Evolutionary conservation across 2,329 filamentous ascomycete genomes (phyloP).

Genomic region (Cladosporium colombiae): DNA sequence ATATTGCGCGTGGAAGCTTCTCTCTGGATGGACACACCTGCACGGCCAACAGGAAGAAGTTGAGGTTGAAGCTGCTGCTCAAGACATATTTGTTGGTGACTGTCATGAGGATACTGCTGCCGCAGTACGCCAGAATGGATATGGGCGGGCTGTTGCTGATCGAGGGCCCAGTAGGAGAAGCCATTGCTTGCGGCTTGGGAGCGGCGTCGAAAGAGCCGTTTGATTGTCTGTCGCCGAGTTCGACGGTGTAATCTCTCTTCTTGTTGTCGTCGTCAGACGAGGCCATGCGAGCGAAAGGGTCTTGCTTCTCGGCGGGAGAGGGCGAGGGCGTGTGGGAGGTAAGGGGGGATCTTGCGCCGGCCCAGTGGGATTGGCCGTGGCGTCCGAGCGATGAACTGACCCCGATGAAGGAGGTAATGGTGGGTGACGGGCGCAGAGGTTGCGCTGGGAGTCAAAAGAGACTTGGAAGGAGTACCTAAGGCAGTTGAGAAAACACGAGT

Average conservation of each 20-base stretch:
- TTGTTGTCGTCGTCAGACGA: slow-evolving; percentile 77
- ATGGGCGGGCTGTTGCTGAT: slow-evolving; percentile 67
- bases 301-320: slow-evolving; percentile 17
- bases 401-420: slow-evolving; percentile 37
- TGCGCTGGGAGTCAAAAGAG: background rate
- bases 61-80: slow-evolving; percentile 91
- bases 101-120: slow-evolving; percentile 98
- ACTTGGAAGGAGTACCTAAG: background rate
- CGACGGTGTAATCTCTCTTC: slow-evolving; percentile 71
- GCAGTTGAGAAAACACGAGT: background rate
- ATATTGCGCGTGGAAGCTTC: background rate
- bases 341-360: slow-evolving; percentile 28
- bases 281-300: slow-evolving; percentile 55
- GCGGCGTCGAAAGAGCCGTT: slow-evolving; percentile 47
- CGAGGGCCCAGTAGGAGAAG: slow-evolving; percentile 45
- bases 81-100: slow-evolving; percentile 99
- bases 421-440: slow-evolving; percentile 22
- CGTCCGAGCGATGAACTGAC: slow-evolving; percentile 30
- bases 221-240: slow-evolving; percentile 64
- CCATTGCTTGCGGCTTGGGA: slow-evolving; percentile 50
- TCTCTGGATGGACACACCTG: slow-evolving; percentile 63
- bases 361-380: slow-evolving; percentile 24
- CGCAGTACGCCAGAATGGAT: slow-evolving; percentile 86
- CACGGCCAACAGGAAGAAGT: slow-evolving; percentile 89
- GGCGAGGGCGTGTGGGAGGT: slow-evolving; percentile 19